These are phyloP conservation scores for Nakazawaea ishiwadae DNA, from an alignment of 805 yeast genomes.

Conservation along the genomic window DNA sequence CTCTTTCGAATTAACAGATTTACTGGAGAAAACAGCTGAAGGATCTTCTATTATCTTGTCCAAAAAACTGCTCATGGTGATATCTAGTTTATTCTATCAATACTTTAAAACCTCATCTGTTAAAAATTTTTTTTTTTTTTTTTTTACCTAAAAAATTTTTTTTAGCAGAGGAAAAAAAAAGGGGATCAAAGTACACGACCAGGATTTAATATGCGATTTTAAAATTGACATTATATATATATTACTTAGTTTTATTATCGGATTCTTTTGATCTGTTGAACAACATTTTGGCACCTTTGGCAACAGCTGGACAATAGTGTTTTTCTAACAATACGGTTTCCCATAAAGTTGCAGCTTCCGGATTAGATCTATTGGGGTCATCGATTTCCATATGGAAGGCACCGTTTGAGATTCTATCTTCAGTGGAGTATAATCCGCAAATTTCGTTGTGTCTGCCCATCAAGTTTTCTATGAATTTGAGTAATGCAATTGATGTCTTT, in stretches of 20 bases:
- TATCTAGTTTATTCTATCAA: not conserved
- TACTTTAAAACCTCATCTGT: not conserved
- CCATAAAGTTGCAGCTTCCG: slow-evolving; percentile 90
- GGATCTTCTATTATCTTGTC: slow-evolving; percentile 18
- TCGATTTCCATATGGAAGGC: slow-evolving; percentile 59
- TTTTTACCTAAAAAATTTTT: not conserved
- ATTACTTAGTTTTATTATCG: not conserved
- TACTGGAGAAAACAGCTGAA: slow-evolving; percentile 15
- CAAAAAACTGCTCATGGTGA: slow-evolving; percentile 12
- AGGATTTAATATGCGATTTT: too few relatives aligned
- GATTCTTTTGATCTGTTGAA: slow-evolving; percentile 27
- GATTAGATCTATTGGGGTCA: slow-evolving; percentile 70
- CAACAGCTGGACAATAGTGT: slow-evolving; percentile 82
- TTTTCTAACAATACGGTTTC: slow-evolving; percentile 73
- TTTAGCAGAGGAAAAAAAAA: not conserved
- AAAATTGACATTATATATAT: not conserved
- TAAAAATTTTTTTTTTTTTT: slow-evolving; percentile 2
- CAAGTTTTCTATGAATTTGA: slow-evolving; percentile 76
- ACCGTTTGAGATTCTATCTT: slow-evolving; percentile 85
- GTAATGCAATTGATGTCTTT: slow-evolving; percentile 71
- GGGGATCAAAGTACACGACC: too few relatives aligned
- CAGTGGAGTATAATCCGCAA: slow-evolving; percentile 77
- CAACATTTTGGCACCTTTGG: slow-evolving; percentile 52
- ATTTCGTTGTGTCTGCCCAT: slow-evolving; percentile 67
- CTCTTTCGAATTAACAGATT: slow-evolving; percentile 13